A percentile compares a stretch with the other conserved stretches of the same genome.
Evolutionary conservation across 1,284 basidiomycete species (phyloP).

Genomic region (Termitomyces sp.): DNA sequence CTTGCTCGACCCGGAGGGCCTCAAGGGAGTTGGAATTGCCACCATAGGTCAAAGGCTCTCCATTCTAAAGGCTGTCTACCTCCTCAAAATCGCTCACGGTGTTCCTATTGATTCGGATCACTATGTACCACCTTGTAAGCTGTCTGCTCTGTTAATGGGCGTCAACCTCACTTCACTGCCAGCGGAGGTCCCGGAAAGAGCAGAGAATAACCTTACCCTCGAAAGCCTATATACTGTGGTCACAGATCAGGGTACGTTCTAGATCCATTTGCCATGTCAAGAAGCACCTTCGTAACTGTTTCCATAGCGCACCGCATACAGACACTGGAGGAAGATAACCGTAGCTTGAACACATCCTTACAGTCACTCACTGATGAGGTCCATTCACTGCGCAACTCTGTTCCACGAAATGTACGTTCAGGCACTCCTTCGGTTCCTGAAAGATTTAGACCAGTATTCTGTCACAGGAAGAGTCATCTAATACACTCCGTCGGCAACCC

Average conservation of each 20-base stretch:
- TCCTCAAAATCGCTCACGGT: constrained; percentile 77
- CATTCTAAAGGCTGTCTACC: constrained; percentile 87
- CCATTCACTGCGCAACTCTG: constrained; percentile 37
- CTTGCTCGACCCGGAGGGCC: constrained; percentile 72
- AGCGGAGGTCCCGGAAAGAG: constrained; percentile 67
- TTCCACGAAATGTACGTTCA: constrained; percentile 31
- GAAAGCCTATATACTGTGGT: constrained; percentile 68
- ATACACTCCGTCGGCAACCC: constrained; percentile 57
- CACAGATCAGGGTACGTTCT: constrained; percentile 65
- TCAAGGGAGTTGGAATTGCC: constrained; percentile 81
- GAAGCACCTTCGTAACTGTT: constrained; percentile 10
- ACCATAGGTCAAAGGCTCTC: constrained; percentile 85
- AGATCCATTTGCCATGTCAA: constrained; percentile 1
- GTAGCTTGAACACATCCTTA: constrained; percentile 55
- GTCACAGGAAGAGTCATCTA: constrained; percentile 41
- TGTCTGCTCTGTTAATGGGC: constrained; percentile 9
- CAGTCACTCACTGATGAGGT: constrained; percentile 65
- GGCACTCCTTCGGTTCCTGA: neutral
- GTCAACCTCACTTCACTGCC: constrained; percentile 12
- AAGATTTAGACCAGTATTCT: neutral
- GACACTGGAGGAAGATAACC: constrained; percentile 73
- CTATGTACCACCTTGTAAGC: constrained; percentile 87
- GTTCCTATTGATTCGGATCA: constrained; percentile 82
- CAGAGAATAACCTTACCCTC: constrained; percentile 49
- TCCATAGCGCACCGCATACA: constrained; percentile 62